Base-by-base conservation (phyloP, 106 monocot genomes). In the Phalaenopsis equestris region DNA sequence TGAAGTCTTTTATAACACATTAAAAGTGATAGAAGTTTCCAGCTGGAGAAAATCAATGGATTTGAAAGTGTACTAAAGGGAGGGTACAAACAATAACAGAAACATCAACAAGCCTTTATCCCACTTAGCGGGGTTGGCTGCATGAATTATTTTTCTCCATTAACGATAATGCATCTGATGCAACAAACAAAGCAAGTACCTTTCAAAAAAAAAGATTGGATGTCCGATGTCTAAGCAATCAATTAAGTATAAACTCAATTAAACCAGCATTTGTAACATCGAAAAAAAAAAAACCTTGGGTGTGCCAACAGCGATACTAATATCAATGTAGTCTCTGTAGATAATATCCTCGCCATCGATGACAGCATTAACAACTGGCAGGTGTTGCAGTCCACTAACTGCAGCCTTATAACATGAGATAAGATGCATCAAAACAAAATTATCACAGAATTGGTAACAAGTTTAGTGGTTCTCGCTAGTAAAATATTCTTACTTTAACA, bases 321-420 rank as follows among this genome's bases (percentile, higher is more conserved):
- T 85, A 70, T 96, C 96, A 73, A 90, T 70, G 65, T 93, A 96
- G 14, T 96, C 96, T 76, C 93, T 87, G 39, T 96, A 96, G 70
- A 96, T 91, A 75, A 96, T 96, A 82, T 96, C 96, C 76, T 91
- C 93, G 18, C 96, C 96, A 85, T 96, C 96, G 74, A 96, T 96
- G 41, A 93, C 91, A 14, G 91, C 93, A 82, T 96, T 96, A 58
- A 96, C 87, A 65, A 93, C 83, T 73, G 96, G 96, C 75, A 94
- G 97, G 80, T 88, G 87, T 82, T 97, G 97, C 48, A 97, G 94
- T 68, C 87, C 97, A 84, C 87, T 84, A 65, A 97, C 94, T 79
- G 97, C 97, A 87, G 94, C 94, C 97, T 97, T 82, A 18, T 24
- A 56, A 76, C 43, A 81, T 36, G 42, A 81, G 23, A 21, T 65